Percentiles rank a stretch among this genome's conserved stretches.
Evolutionary conservation across 1,284 basidiomycete genomes (phyloP).

Genomic region (Trichosporon inkin): DNA sequence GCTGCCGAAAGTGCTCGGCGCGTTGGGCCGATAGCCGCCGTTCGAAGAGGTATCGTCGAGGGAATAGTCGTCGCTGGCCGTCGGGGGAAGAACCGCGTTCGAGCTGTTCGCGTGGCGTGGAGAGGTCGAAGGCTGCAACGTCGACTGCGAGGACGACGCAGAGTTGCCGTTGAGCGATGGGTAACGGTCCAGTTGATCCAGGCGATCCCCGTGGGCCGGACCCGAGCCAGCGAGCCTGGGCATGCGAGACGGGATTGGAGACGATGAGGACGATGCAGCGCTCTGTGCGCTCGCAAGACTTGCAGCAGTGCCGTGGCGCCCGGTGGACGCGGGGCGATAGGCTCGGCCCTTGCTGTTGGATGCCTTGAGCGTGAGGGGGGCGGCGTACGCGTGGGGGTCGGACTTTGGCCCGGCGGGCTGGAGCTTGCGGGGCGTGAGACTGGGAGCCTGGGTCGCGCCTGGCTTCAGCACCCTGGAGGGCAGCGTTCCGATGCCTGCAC

Average conservation of each 20-base stretch:
- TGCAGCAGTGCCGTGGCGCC: not conserved
- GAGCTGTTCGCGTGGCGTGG: not conserved
- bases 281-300: not conserved
- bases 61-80: not conserved
- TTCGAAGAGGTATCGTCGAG: not conserved
- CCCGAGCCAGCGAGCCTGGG: not conserved
- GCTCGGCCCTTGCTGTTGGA: too few relatives aligned
- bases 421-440: too few relatives aligned
- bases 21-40: not conserved
- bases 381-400: too few relatives aligned
- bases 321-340: not conserved
- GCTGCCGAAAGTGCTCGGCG: not conserved
- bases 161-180: not conserved
- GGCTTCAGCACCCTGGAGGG: too few relatives aligned
- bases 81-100: too few relatives aligned
- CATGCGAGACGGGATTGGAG: not conserved
- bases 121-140: not conserved
- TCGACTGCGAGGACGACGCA: not conserved
- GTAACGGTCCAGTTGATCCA: not conserved
- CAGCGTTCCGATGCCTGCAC: too few relatives aligned
- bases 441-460: too few relatives aligned
- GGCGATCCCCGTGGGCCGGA: not conserved
- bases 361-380: too few relatives aligned
- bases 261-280: not conserved
- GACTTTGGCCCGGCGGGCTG: too few relatives aligned